These are phyloP conservation scores for Corrigiola litoralis DNA, from an alignment of 179 eudicot species.

Conservation along the genomic window DNA sequence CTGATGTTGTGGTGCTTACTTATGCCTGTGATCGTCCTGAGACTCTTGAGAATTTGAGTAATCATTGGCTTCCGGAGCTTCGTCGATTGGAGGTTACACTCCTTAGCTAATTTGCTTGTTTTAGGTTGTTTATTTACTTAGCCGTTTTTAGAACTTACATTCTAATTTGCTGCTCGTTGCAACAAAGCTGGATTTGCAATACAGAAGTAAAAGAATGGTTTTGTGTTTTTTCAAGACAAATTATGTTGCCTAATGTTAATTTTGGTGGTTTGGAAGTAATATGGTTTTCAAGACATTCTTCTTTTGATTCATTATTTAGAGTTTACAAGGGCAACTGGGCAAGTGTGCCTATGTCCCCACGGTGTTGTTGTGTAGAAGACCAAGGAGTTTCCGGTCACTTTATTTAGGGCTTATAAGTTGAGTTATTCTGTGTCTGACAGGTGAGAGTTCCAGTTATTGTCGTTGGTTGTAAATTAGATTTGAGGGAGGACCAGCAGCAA, in stretches of 20 bases:
- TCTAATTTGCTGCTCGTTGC: not conserved
- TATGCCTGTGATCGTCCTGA: constrained; percentile 87
- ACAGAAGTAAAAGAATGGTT: too few relatives aligned
- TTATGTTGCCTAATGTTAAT: too few relatives aligned
- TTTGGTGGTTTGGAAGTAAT: too few relatives aligned
- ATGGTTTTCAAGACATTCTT: too few relatives aligned
- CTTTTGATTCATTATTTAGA: too few relatives aligned
- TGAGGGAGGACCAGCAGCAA: constrained; percentile 74
- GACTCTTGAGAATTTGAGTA: constrained; percentile 71
- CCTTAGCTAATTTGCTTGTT: not conserved
- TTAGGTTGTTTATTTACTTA: not conserved
- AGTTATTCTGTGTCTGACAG: constrained; percentile 32
- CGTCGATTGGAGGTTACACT: constrained; percentile 70
- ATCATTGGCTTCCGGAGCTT: constrained; percentile 94
- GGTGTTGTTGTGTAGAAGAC: too few relatives aligned
- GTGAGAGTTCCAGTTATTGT: constrained; percentile 92
- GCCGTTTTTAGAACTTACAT: not conserved
- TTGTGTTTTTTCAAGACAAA: too few relatives aligned
- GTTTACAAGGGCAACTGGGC: too few relatives aligned
- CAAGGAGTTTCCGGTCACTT: too few relatives aligned
- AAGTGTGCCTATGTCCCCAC: too few relatives aligned
- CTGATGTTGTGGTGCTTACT: constrained; percentile 89
- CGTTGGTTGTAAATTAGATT: constrained; percentile 93
- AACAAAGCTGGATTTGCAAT: not conserved
- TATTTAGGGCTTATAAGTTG: not conserved